Base-by-base conservation (phyloP, 1,284 basidiomycete species). In the Vanrija sp. region DNA sequence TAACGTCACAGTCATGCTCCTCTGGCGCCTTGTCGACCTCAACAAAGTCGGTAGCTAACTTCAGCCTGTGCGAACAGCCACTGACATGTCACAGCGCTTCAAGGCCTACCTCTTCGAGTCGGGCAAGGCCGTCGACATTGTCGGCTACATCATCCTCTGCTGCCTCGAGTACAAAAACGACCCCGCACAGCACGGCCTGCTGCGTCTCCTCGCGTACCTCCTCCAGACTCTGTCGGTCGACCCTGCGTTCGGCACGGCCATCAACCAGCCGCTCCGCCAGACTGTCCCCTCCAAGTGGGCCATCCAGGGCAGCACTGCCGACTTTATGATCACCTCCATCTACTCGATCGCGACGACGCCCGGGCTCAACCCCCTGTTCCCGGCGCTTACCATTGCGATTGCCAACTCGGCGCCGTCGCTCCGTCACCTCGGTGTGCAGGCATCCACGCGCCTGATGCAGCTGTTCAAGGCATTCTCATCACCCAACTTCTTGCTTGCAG, bases 141-240 rank as follows among this genome's bases (percentile, higher is more conserved):
- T 92, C 29, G 86, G 83, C 1, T 86, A 88, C 70, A 81, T 95
- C 40, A 75, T 94, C 16, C 86, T 86, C 64, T 87, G 87, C 67
- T 83, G 84, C 54, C 79, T 94, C 21, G 90, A 94, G 58, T 84
- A 89, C 69, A 94, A 92, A 73, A 89, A 91, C 66, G 91, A 91
- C 74, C 88, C 91, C 87, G 90, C 94, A 54, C 86, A 94, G 78
- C 88, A 96, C 65, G 94, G 92, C 0, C 78, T 97, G 25, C 91
- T 93, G 65, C 84, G 94, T 46, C 85, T 91, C 4, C 80, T 95
- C 29, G 90, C 91, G 3, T 97, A 96, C 75, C 87, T 97, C 57
- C 79, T 98, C 5, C 95, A 98, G 70, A 88, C 90, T 5, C 77
- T 98, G 18, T 93, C 92, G 4, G 86, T 91, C 0, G 90, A 96